Percentiles rank a stretch among this genome's conserved stretches.
Conservation (phyloP, 345 rosid genomes). For the Pugionium dolabratum region DNA sequence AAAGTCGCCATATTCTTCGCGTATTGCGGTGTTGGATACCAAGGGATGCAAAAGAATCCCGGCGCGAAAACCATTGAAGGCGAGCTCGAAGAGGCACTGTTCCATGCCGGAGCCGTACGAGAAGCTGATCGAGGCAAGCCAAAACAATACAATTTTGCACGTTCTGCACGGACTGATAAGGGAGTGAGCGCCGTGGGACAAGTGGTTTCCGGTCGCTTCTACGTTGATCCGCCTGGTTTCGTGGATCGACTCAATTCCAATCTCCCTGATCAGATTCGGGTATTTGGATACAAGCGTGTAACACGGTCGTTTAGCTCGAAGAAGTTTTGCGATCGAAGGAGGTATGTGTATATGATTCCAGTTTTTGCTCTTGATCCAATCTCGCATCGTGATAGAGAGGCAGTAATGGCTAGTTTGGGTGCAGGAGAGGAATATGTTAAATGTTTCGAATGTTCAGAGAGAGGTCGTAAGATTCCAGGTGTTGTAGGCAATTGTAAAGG, state of each 20-base stretch:
- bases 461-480: slow-evolving; percentile 72
- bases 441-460: slow-evolving; percentile 82
- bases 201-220: slow-evolving; percentile 83
- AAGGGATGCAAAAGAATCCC: slow-evolving; percentile 94
- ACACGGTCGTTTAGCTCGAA: slow-evolving; percentile 68
- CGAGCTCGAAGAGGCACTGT: slow-evolving; percentile 91
- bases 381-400: slow-evolving; percentile 68
- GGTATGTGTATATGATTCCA: slow-evolving; percentile 90
- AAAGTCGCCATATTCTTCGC: slow-evolving; percentile 87
- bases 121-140: slow-evolving; percentile 66
- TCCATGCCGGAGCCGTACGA: slow-evolving; percentile 67
- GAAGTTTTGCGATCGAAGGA: slow-evolving; percentile 82
- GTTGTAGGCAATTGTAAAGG: slow-evolving; percentile 51
- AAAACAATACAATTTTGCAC: slow-evolving; percentile 77
- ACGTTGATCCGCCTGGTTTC: slow-evolving; percentile 78
- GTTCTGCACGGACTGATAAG: slow-evolving; percentile 88
- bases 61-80: slow-evolving; percentile 97
- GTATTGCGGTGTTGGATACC: slow-evolving; percentile 93
- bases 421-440: slow-evolving; percentile 69
- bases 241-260: slow-evolving; percentile 64
- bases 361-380: slow-evolving; percentile 80
- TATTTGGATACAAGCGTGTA: slow-evolving; percentile 73
- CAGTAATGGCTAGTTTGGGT: slow-evolving; percentile 78
- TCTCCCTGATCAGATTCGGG: slow-evolving; percentile 61
- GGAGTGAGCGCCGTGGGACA: slow-evolving; percentile 97